Evolutionary conservation across 108 stramenopile species (phyloP).

Genomic region (Fragilaria crotonensis): DNA sequence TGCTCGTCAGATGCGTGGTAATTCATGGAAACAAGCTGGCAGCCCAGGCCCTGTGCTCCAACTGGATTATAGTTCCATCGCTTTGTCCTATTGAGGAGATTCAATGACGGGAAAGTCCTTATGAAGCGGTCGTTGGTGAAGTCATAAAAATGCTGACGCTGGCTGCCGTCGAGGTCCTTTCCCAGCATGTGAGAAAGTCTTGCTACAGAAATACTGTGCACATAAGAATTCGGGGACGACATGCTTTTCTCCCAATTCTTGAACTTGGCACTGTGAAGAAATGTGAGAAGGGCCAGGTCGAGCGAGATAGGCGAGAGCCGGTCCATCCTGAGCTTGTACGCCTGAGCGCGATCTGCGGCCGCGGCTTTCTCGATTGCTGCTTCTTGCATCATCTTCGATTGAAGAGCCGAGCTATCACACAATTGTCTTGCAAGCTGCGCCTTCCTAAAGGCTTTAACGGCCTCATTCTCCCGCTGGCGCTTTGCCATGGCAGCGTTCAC

Average conservation of each 20-base stretch:
- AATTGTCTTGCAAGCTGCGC: conserved; percentile 29
- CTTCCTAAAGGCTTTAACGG: conserved; percentile 49
- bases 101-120: conserved; percentile 77
- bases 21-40: conserved; percentile 90
- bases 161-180: conserved; percentile 28
- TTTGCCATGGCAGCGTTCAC: no score
- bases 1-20: conserved; percentile 69
- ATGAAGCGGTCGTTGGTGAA: conserved; percentile 67
- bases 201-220: conserved; percentile 58
- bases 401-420: conserved; percentile 23
- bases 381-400: conserved; percentile 23
- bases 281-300: conserved; percentile 44
- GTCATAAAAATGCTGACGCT: conserved; percentile 23
- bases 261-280: conserved; percentile 47
- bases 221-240: conserved; percentile 33
- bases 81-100: conserved; percentile 23
- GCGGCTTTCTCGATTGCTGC: conserved; percentile 38
- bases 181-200: conserved; percentile 29
- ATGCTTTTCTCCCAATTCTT: conserved; percentile 65
- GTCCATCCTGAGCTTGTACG: conserved; percentile 56
- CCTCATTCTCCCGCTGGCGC: conserved; percentile 27
- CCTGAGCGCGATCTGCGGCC: conserved; percentile 45
- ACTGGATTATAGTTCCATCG: conserved; percentile 82
- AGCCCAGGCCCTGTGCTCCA: conserved; percentile 80
- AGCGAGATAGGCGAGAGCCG: conserved; percentile 41